These are phyloP conservation scores for Graphilbum fragrans DNA, from an alignment of 2,329 filamentous ascomycete species.

Conservation along the genomic window DNA sequence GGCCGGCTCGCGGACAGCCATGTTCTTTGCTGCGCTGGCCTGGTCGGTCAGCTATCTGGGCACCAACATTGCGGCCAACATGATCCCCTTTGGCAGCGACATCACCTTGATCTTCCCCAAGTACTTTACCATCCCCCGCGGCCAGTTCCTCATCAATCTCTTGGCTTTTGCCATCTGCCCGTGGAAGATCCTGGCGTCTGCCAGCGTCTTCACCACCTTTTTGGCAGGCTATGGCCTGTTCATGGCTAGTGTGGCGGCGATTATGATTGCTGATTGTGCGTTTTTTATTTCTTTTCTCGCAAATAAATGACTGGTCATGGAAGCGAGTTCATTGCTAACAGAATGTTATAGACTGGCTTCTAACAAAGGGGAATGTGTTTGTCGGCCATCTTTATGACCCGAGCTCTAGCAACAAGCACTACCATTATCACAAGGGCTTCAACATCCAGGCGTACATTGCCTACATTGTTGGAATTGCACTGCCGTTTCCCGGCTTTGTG, in stretches of 20 bases:
- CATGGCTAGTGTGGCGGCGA: slow-evolving; percentile 11
- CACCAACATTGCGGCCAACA: slow-evolving; percentile 18
- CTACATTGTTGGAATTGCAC: slow-evolving; percentile 20
- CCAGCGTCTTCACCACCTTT: slow-evolving; percentile 12
- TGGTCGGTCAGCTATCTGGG: slow-evolving; percentile 12
- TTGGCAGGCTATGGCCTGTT: slow-evolving; percentile 12
- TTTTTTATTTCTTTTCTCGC: background rate
- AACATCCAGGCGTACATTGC: slow-evolving; percentile 22
- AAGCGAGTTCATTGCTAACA: background rate
- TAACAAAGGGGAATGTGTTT: slow-evolving; percentile 22
- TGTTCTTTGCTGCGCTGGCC: slow-evolving; percentile 11
- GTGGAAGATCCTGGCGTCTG: slow-evolving; percentile 14
- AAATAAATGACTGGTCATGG: background rate
- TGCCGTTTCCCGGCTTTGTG: slow-evolving; percentile 22
- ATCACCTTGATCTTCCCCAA: slow-evolving; percentile 21
- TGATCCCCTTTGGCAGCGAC: slow-evolving; percentile 24
- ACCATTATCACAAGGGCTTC: slow-evolving; percentile 20
- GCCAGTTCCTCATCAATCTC: slow-evolving; percentile 14
- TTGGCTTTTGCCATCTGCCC: slow-evolving; percentile 12
- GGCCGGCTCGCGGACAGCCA: slow-evolving; percentile 6
- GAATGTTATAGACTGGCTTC: slow-evolving; percentile 17
- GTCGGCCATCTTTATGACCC: slow-evolving; percentile 19
- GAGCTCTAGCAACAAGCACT: slow-evolving; percentile 16
- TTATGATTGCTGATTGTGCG: slow-evolving; percentile 12
- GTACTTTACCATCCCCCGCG: slow-evolving; percentile 23